phyloP scores from a whole-genome alignment of 495 filamentous ascomycete species.

The Aspergillus bridgeri region DNA sequence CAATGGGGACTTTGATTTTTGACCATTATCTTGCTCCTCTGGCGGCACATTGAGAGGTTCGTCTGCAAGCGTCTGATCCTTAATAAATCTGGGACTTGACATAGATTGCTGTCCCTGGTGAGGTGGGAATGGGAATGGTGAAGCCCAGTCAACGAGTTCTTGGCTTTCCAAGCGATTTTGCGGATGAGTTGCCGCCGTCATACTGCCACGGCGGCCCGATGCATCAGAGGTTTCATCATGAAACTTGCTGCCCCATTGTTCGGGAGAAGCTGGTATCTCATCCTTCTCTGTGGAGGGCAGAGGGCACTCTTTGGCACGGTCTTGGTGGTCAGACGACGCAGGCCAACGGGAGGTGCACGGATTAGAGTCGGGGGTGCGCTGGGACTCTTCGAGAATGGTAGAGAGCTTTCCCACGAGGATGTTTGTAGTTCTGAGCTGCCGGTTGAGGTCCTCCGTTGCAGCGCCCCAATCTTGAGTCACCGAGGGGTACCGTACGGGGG shows the following conservation, averaged over 20 bases:
- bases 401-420: not conserved
- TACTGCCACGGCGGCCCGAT: not conserved
- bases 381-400: not conserved
- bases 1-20: not conserved
- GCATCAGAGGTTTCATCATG: not conserved
- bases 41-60: not conserved
- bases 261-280: not conserved
- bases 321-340: not conserved
- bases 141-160: not conserved
- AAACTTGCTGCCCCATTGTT: not conserved
- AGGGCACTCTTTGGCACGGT: not conserved
- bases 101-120: not conserved
- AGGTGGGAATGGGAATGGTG: not conserved
- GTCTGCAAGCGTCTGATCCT: not conserved
- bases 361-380: not conserved
- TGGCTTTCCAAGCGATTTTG: not conserved
- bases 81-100: not conserved
- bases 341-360: not conserved
- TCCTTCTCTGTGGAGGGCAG: not conserved
- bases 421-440: not conserved
- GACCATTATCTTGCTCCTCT: not conserved
- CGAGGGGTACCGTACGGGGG: constrained; percentile 29
- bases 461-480: constrained; percentile 35
- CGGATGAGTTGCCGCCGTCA: not conserved
- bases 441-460: constrained; percentile 2